phyloP scores from a whole-genome alignment of 345 rosid species.

The Microthlaspi erraticum region DNA sequence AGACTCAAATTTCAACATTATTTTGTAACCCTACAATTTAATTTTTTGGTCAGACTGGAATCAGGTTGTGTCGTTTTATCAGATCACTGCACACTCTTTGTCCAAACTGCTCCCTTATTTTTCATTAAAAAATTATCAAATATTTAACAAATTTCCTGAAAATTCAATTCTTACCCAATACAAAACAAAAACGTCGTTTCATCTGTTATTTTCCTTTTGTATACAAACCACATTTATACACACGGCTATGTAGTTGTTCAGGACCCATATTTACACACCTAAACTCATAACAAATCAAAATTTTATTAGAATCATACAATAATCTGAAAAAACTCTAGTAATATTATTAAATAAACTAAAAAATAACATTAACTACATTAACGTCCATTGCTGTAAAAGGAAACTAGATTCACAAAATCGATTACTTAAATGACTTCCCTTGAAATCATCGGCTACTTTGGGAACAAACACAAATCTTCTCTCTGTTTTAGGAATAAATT shows the following conservation, averaged over 20 bases:
- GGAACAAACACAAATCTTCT: conserved; percentile 36
- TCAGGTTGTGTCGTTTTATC: conserved; percentile 34
- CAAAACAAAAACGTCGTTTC: conserved; percentile 38
- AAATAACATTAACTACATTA: conserved; percentile 24
- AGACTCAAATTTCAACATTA: conserved; percentile 1
- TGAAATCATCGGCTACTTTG: conserved; percentile 36
- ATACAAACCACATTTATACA: conserved; percentile 29
- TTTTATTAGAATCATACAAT: conserved; percentile 12
- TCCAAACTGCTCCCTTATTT: conserved; percentile 27
- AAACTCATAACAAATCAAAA: neutral
- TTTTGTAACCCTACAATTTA: neutral
- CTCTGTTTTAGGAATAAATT: conserved; percentile 27
- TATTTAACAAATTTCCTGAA: neutral
- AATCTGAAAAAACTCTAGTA: neutral
- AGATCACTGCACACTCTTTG: conserved; percentile 28
- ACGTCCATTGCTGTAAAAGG: conserved; percentile 13
- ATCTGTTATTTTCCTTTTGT: conserved; percentile 35
- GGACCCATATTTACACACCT: conserved; percentile 31
- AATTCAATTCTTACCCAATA: neutral
- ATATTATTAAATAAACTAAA: conserved; percentile 9
- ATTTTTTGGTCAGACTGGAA: conserved; percentile 30
- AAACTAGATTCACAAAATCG: conserved; percentile 22
- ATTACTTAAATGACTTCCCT: conserved; percentile 14
- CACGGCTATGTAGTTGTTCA: conserved; percentile 28
- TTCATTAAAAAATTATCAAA: conserved; percentile 16